Evolutionary conservation across 345 rosid genomes (phyloP), one percentile per base, ranked within the genome.

Genomic region (Anacardium occidentale): DNA sequence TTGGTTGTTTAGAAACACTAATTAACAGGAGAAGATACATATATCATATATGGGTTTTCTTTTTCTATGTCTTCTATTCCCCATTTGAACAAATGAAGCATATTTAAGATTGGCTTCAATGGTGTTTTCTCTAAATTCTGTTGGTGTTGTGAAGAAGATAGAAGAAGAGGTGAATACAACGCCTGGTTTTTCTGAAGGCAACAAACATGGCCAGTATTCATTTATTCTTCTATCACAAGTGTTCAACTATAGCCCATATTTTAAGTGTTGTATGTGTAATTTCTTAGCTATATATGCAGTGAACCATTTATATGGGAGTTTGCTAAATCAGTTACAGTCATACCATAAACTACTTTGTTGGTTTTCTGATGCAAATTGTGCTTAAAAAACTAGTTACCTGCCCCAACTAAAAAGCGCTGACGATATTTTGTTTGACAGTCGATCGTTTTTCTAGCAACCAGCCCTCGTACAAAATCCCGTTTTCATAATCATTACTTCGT

Each of bases 361-460:
- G 32, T 29, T 29, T 1, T 29, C 1, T 29, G 32, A 29, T 51
- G 51, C 71, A 64, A 64, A n/a, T 59, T 78, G 75, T 74, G 58
- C 71, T 74, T 78, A 57, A 67, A 71, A 68, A 72, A 64, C 81
- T 51, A 66, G 74, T 63, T 75, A 85, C 86, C 89, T 83, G 83
- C 86, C 59, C 85, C 89, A 85, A 81, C 89, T 71, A 78, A 74
- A 72, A 75, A 47, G 26, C 55, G 51, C 77, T 74, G 50, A 78
- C 83, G 74, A 79, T 66, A 29, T 29, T 29, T 29, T 29, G 3
- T 29, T 2, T 66, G 56, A 53, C 65, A 74, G 55, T 72, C 73
- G 62, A 74, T 64, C 64, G 22, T 69, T 29, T 44, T 24, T 62
- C 15, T 10, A 29, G 71, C 4, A 22, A 29, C 32, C 4, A 22